Evolutionary conservation across 2,329 filamentous ascomycete genomes (phyloP).

Genomic region (Trichocomaceae sp.): DNA sequence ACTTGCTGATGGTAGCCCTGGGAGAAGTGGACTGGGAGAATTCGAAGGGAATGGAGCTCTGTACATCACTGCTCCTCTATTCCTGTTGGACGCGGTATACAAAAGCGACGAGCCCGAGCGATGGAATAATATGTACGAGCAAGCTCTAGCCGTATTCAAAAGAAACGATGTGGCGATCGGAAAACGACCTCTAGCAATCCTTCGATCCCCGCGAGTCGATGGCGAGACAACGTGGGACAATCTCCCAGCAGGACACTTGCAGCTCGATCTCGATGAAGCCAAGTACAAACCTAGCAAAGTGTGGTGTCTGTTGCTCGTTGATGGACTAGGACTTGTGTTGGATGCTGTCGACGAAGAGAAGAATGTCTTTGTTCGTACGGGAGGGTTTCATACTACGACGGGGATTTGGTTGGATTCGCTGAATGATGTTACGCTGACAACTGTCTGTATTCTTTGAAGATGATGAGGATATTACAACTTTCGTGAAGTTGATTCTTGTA

Average conservation of each 20-base stretch:
- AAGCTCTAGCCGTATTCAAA: no score
- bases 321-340: background rate
- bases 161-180: background rate
- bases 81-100: conserved; percentile 1
- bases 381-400: no score
- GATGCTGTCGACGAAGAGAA: background rate
- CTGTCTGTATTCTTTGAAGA: no score
- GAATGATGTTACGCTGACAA: no score
- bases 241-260: background rate
- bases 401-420: no score
- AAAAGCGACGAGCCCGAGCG: background rate
- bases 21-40: conserved; percentile 3
- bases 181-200: background rate
- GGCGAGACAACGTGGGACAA: background rate
- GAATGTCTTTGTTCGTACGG: conserved; percentile 3
- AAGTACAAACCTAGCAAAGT: background rate
- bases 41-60: background rate
- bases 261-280: conserved; percentile 1
- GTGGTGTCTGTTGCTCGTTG: conserved; percentile 4
- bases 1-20: background rate
- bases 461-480: no score
- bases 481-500: no score
- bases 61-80: conserved; percentile 1
- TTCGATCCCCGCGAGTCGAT: background rate
- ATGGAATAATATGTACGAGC: no score